phyloP scores from a whole-genome alignment of 805 yeast genomes.

The Scheffersomyces stipitis region DNA sequence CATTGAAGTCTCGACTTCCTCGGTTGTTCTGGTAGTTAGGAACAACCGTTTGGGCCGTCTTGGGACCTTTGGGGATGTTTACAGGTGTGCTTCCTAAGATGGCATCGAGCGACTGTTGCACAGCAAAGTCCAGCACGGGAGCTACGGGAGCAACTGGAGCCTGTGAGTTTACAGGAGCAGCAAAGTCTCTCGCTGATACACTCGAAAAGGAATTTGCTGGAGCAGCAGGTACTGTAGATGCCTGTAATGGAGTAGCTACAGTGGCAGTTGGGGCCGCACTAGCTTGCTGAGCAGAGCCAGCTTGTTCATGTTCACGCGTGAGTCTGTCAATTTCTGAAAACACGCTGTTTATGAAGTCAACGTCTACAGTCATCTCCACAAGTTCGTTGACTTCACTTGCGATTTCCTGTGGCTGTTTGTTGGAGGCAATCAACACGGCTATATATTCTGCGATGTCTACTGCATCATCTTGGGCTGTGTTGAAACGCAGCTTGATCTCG shows the following conservation, averaged over 20 bases:
- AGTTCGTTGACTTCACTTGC: constrained; percentile 59
- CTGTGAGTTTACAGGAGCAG: not conserved
- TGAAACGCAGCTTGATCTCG: constrained; percentile 33
- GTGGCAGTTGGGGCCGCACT: not conserved
- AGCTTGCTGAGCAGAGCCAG: constrained; percentile 9
- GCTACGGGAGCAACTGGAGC: not conserved
- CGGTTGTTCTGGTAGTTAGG: not conserved
- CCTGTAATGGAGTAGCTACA: not conserved
- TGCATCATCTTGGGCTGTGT: constrained; percentile 39
- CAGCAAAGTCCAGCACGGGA: too few species aligned
- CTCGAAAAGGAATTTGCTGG: not conserved
- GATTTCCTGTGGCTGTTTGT: constrained; percentile 61
- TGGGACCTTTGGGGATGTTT: not conserved
- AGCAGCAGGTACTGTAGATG: constrained; percentile 1
- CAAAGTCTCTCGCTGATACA: not conserved
- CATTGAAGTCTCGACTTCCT: not conserved
- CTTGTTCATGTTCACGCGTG: constrained; percentile 7
- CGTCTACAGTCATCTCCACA: constrained; percentile 61
- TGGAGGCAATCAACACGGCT: constrained; percentile 66
- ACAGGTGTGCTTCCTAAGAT: not conserved
- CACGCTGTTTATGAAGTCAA: constrained; percentile 54
- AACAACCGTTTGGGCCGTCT: not conserved
- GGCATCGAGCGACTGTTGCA: not conserved
- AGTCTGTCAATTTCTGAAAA: constrained; percentile 54
- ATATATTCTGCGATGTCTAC: constrained; percentile 72